Percentiles rank a stretch among this genome's conserved stretches.
phyloP scores from a whole-genome alignment of 2,329 filamentous ascomycete species.

The Trichoderma simmonsii region DNA sequence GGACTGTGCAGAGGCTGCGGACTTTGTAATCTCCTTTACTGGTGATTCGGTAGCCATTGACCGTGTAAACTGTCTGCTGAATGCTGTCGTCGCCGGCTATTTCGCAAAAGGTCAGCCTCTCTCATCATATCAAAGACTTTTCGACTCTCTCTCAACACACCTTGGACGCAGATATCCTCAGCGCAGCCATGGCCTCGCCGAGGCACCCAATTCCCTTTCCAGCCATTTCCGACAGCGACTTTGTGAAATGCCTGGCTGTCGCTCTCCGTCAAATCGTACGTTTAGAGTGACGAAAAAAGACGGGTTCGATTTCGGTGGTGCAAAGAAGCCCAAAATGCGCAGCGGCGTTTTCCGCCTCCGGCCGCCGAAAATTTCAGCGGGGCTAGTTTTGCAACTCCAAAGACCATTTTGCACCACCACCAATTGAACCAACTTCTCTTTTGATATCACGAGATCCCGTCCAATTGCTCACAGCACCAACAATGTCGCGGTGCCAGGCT shows the following conservation, averaged over 20 bases:
- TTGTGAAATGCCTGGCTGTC: conserved; percentile 19
- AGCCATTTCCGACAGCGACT: conserved; percentile 22
- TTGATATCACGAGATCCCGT: not conserved
- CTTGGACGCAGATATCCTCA: conserved; percentile 45
- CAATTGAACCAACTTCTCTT: not conserved
- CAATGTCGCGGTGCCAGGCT: conserved; percentile 60
- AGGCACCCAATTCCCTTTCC: conserved; percentile 49
- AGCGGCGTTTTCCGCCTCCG: conserved; percentile 19
- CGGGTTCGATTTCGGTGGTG: not conserved
- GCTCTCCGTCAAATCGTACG: not conserved
- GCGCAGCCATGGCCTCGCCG: conserved; percentile 49
- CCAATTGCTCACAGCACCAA: not conserved
- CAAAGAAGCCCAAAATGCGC: conserved; percentile 20
- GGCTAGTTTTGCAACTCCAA: conserved; percentile 19
- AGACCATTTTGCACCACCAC: conserved; percentile 27
- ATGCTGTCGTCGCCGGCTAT: conserved; percentile 35
- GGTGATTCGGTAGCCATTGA: conserved; percentile 56
- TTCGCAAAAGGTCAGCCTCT: not conserved
- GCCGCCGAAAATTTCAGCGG: conserved; percentile 31
- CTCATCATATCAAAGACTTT: not conserved
- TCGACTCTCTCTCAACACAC: conserved; percentile 23
- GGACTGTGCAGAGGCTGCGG: conserved; percentile 31
- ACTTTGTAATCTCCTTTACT: conserved; percentile 37
- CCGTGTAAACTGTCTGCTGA: conserved; percentile 44
- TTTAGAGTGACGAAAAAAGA: not conserved